phyloP scores from a whole-genome alignment of 345 rosid species.

The Ceriops zippeliana region DNA sequence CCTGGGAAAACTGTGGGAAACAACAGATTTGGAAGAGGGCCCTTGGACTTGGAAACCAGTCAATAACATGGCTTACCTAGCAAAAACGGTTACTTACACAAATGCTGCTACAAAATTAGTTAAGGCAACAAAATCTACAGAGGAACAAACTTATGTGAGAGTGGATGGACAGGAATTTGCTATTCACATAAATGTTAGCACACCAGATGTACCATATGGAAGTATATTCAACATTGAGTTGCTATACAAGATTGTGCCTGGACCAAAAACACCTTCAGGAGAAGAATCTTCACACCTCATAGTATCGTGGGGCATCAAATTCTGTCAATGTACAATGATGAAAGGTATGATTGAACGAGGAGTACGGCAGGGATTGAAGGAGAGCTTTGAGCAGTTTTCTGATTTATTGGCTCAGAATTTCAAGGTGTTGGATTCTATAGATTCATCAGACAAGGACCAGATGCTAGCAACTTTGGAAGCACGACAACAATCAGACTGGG shows the following conservation, averaged over 20 bases:
- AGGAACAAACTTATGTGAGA: slow-evolving; percentile 65
- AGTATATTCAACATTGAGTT: slow-evolving; percentile 55
- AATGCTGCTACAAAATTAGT: slow-evolving; percentile 72
- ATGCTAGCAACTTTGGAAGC: slow-evolving; percentile 60
- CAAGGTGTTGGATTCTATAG: slow-evolving; percentile 37
- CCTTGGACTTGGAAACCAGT: slow-evolving; percentile 61
- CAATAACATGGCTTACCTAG: slow-evolving; percentile 34
- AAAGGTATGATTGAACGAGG: slow-evolving; percentile 89
- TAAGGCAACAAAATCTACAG: slow-evolving; percentile 74
- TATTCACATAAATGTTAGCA: slow-evolving; percentile 48
- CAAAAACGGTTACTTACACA: slow-evolving; percentile 51
- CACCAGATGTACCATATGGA: slow-evolving; percentile 88
- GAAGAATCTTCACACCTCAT: slow-evolving; percentile 57
- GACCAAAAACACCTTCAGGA: slow-evolving; percentile 37
- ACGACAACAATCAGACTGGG: slow-evolving; percentile 57
- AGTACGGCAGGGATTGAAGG: slow-evolving; percentile 69
- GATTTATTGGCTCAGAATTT: slow-evolving; percentile 49
- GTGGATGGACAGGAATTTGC: slow-evolving; percentile 57
- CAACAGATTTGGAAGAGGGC: slow-evolving; percentile 61
- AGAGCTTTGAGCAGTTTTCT: slow-evolving; percentile 65
- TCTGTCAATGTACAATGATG: slow-evolving; percentile 69
- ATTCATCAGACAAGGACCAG: slow-evolving; percentile 43
- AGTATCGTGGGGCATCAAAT: slow-evolving; percentile 72
- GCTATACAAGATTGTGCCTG: slow-evolving; percentile 76
- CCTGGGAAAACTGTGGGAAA: slow-evolving; percentile 62